A percentile compares a stretch with the other conserved stretches of the same genome.
Evolutionary conservation across 345 rosid genomes (phyloP).

Genomic region (Abelmoschus esculentus): DNA sequence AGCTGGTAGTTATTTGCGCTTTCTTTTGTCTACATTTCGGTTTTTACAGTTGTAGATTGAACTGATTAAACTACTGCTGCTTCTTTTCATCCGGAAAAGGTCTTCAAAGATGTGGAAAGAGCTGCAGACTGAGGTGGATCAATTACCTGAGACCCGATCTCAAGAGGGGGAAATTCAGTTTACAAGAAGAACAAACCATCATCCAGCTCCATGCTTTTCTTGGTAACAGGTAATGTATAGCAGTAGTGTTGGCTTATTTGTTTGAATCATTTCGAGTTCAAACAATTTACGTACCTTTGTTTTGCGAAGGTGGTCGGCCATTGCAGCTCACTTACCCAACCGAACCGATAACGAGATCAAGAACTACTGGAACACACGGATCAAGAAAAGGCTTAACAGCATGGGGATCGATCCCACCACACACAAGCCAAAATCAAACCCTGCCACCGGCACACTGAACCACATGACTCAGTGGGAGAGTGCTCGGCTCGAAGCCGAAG

Average conservation of each 20-base stretch:
- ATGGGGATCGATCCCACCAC: slow-evolving; percentile 41
- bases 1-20: slow-evolving; percentile 26
- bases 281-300: background rate
- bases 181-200: slow-evolving; percentile 40
- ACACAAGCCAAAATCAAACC: slow-evolving; percentile 31
- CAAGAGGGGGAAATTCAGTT: slow-evolving; percentile 10
- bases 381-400: slow-evolving; percentile 35
- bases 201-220: slow-evolving; percentile 42
- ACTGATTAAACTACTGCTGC: background rate
- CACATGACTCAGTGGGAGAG: background rate
- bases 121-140: slow-evolving; percentile 44
- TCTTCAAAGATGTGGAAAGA: slow-evolving; percentile 49
- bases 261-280: too few species aligned
- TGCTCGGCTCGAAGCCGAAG: too few species aligned
- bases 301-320: slow-evolving; percentile 45
- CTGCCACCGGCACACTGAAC: background rate
- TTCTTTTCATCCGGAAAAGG: slow-evolving; percentile 11
- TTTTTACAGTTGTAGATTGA: too few species aligned
- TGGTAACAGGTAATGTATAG: slow-evolving; percentile 28
- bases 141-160: slow-evolving; percentile 41
- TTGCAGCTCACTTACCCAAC: slow-evolving; percentile 39
- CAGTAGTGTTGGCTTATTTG: too few species aligned
- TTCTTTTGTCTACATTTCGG: too few species aligned
- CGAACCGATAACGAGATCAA: slow-evolving; percentile 56
- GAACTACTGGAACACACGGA: slow-evolving; percentile 53